Base-by-base conservation (phyloP, 768 basidiomycete genomes). In the Lactarius psammicola region DNA sequence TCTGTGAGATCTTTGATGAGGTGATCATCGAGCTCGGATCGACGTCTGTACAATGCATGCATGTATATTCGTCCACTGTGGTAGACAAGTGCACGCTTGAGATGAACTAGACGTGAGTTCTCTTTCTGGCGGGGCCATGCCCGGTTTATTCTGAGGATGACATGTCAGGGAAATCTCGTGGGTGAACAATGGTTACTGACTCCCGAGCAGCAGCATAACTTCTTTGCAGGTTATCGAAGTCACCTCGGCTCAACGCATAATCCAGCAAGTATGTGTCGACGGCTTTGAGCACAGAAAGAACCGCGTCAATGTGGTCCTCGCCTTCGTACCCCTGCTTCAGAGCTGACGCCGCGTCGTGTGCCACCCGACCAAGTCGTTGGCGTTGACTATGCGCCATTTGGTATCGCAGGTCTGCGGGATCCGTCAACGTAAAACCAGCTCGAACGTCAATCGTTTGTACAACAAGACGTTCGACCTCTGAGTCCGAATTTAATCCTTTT, bases 261-360 rank as follows among this genome's bases (percentile, higher is more conserved):
- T 85, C 85, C 56, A 92, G 78, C 71, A 94, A 78, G 71, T 85
- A 91, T 2, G 86, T 84, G 69, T 93, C 92, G 53, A 93, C 87
- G 4, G 87, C 87, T 55, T 85, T 86, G 28, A 86, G 83, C 20
- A 92, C 84, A 42, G 80, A 80, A 38, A 92, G 82, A 36, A 96
- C 85, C 5, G 92, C 89, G 74, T 98, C 95, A 53, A 92, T 89
- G 67, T 92, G 90, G 73, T 94, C 91, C 74, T 93, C 92, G 38
- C 84, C 85, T 53, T 82, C 84, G 15, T 80, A 83, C 51, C 83
- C 81, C 70, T 83, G 81, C 42, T 85, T 84, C 44, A 94, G 77
- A 18, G 85, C 80, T 26, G 77, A 79, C 2, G 93, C 87, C 2
- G 92, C 93, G 36, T 77, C 77, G 66, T 90, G 85, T 42, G 92